These are phyloP conservation scores for Colletotrichum acutatum DNA, from an alignment of 2,329 filamentous ascomycete species.

Conservation along the genomic window DNA sequence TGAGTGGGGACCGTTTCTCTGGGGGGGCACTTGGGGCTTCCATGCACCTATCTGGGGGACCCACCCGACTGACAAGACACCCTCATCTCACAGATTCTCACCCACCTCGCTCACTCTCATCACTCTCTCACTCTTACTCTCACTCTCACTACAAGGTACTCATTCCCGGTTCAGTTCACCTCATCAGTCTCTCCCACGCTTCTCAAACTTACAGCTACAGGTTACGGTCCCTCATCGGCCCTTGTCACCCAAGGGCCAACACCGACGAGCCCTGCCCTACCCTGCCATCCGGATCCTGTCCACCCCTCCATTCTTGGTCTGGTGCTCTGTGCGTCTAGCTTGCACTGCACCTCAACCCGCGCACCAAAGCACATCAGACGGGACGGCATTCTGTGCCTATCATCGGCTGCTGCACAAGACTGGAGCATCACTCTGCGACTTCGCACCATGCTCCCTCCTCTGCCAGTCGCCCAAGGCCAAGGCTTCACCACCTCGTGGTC, in stretches of 20 bases:
- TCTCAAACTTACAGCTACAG: too few species aligned
- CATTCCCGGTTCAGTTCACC: not conserved
- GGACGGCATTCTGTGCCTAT: conserved; percentile 2
- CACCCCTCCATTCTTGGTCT: not conserved
- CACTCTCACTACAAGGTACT: not conserved
- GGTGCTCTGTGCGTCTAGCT: not conserved
- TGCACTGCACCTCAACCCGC: conserved; percentile 10
- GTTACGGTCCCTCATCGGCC: not conserved
- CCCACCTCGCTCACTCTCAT: not conserved
- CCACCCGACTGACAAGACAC: conserved; percentile 22
- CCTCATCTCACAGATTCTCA: not conserved
- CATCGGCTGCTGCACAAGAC: conserved; percentile 17
- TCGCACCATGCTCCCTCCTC: not conserved
- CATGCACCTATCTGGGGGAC: conserved; percentile 2
- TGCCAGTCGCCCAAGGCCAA: not conserved
- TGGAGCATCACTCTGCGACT: not conserved
- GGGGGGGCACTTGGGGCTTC: not conserved
- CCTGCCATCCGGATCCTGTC: not conserved
- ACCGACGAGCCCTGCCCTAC: conserved; percentile 28
- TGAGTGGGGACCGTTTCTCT: not conserved
- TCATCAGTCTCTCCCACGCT: not conserved
- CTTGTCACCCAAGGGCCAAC: not conserved
- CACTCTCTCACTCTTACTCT: not conserved
- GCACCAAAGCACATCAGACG: conserved; percentile 16
- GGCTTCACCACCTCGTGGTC: not conserved